A percentile compares a stretch with the other conserved stretches of the same genome.
These are phyloP conservation scores for Prillingera fragicola DNA, from an alignment of 1,284 basidiomycete species.

Conservation along the genomic window DNA sequence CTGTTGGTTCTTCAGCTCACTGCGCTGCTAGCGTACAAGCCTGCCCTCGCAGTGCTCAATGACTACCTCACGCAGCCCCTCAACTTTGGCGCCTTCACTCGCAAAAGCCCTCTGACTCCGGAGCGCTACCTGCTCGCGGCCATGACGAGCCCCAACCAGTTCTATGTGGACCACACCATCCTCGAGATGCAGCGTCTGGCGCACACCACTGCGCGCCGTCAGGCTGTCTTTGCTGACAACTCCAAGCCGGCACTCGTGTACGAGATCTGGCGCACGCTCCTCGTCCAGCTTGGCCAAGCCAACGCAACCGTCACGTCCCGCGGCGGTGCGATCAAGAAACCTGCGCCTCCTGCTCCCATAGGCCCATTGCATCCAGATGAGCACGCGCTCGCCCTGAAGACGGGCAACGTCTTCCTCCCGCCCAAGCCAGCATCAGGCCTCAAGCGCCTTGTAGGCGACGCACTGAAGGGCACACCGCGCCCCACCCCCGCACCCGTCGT, in stretches of 20 bases:
- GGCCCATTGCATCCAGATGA: constrained; percentile 22
- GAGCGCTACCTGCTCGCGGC: constrained; percentile 38
- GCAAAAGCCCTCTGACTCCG: constrained; percentile 29
- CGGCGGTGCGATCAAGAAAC: constrained; percentile 10
- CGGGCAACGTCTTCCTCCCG: constrained; percentile 39
- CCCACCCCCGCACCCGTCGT: constrained; percentile 16
- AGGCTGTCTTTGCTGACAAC: constrained; percentile 33
- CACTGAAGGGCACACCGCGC: constrained; percentile 33
- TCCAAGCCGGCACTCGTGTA: constrained; percentile 25
- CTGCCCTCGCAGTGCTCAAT: constrained; percentile 28
- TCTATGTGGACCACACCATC: constrained; percentile 40
- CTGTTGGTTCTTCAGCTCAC: constrained; percentile 27
- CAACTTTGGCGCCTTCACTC: constrained; percentile 31
- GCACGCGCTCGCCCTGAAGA: constrained; percentile 28
- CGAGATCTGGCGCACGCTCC: constrained; percentile 33
- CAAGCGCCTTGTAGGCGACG: constrained; percentile 15
- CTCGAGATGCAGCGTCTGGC: constrained; percentile 40
- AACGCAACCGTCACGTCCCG: constrained; percentile 22
- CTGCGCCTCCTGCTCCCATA: constrained; percentile 1
- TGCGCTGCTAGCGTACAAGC: constrained; percentile 21
- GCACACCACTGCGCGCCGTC: constrained; percentile 22
- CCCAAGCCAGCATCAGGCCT: constrained; percentile 23
- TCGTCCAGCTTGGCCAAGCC: constrained; percentile 29
- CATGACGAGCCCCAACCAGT: constrained; percentile 28
- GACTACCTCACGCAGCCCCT: constrained; percentile 41